Conservation (phyloP, 495 filamentous ascomycete species). For the Trichoderma erinaceum region DNA sequence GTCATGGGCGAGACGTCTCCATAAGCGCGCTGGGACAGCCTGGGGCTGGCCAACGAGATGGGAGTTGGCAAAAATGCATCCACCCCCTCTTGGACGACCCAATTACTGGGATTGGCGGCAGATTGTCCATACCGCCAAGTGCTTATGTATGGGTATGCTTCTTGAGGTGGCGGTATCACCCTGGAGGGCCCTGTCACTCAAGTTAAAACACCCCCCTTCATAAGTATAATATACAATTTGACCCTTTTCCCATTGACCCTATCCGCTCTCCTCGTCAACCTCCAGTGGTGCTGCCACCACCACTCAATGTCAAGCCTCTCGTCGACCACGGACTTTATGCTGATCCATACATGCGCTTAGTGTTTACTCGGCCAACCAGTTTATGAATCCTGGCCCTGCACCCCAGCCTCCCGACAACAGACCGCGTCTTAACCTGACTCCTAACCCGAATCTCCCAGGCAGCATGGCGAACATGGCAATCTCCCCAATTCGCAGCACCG, state of each 20-base stretch:
- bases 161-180: conserved; percentile 6
- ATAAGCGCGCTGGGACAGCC: conserved; percentile 10
- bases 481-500: conserved; percentile 50
- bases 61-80: not conserved
- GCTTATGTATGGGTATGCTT: conserved; percentile 12
- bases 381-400: conserved; percentile 96
- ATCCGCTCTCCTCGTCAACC: not conserved
- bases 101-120: conserved; percentile 1
- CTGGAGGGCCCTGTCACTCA: conserved; percentile 8
- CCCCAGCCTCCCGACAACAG: conserved; percentile 85
- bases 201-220: conserved; percentile 6
- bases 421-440: conserved; percentile 71
- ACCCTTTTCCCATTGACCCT: not conserved
- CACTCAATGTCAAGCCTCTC: conserved; percentile 15
- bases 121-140: conserved; percentile 6
- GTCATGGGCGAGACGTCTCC: not conserved
- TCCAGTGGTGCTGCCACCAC: not conserved
- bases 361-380: conserved; percentile 63
- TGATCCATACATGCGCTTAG: conserved; percentile 26
- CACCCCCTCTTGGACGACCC: not conserved
- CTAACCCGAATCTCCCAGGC: conserved; percentile 63
- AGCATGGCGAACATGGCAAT: conserved; percentile 71
- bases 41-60: conserved; percentile 6
- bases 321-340: conserved; percentile 12
- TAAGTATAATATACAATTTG: conserved; percentile 6